Evolutionary conservation across 225 moss, liverwort and hornwort species (phyloP), one percentile per base, ranked within the genome.

Genomic region (Lunularia cruciata): DNA sequence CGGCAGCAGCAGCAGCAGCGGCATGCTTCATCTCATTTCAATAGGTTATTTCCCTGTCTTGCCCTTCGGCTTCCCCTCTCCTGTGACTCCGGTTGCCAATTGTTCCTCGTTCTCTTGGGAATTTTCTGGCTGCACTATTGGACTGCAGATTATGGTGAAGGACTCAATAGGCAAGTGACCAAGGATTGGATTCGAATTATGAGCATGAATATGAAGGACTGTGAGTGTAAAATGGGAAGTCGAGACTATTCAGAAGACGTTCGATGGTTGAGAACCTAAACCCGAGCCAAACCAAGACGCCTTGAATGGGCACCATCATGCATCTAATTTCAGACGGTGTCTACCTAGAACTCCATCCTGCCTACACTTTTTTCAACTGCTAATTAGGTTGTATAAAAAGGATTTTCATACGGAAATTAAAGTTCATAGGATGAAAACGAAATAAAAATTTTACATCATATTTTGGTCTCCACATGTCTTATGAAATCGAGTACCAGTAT

Each of bases 311-410:
- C 46, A 33, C 35, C 32, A 31, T 57, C 34, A 66, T 74, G 34
- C 47, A 66, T 47, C 65, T 74, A 20, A 74, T 74, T 8, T 57
- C 73, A 57, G 73, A 74, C 48, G 73, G 73, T 74, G 31, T 57
- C 26, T 32, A 66, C 65, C 36, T 58, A 11, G 33, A 45, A 31
- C 64, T 40, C 18, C 20, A 8, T 69, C 13, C 56, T 1, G 68
- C 30, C 6, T 28, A 45, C 45, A 28, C 16, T 10, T 10, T 9
- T 22, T 38, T 1, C 4, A 6, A 26, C 6, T 40, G 1, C 12
- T 12, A 38, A 30, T n/a, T 8, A 5, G 32, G 8, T 3, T 47
- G 1, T 47, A 7, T 22, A 32, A 48, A 10, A n/a, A n/a, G n/a
- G n/a, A n/a, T n/a, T n/a, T 19, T 47, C 16, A 1, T 4, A 31